Evolutionary conservation across 768 basidiomycete species (phyloP).

Genomic region (Tricholoma terreum): DNA sequence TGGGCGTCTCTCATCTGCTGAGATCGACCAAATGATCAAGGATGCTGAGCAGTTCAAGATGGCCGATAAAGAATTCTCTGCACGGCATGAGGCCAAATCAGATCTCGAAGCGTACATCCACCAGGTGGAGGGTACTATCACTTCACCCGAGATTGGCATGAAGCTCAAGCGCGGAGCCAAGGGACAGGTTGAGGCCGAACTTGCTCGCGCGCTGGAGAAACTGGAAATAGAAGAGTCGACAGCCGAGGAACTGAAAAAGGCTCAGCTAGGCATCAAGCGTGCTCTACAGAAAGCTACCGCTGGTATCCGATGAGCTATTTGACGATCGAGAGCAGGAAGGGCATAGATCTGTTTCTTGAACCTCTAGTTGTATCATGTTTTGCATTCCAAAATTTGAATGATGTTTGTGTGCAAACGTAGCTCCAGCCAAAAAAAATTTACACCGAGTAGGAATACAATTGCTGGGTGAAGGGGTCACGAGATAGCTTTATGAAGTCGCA

Average conservation of each 20-base stretch:
- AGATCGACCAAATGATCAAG: conserved; percentile 99
- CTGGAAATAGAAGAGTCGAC: conserved; percentile 95
- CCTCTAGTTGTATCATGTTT: conserved; percentile 12
- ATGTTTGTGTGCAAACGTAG: not conserved
- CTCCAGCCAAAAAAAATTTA: not conserved
- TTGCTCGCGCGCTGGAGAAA: conserved; percentile 97
- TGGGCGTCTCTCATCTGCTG: conserved; percentile 93
- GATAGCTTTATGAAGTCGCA: conserved; percentile 71
- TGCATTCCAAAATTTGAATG: conserved; percentile 14
- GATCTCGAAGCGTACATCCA: conserved; percentile 98
- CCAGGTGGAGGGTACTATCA: conserved; percentile 95
- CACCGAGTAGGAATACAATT: not conserved
- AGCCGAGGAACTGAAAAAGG: conserved; percentile 93
- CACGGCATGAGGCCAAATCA: conserved; percentile 96
- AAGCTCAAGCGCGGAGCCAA: conserved; percentile 98
- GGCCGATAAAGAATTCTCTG: conserved; percentile 96
- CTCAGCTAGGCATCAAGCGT: conserved; percentile 92
- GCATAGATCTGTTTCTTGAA: conserved; percentile 18
- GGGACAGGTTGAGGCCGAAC: conserved; percentile 92
- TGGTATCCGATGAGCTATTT: conserved; percentile 65
- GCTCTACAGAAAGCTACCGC: conserved; percentile 97
- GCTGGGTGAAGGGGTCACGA: conserved; percentile 15
- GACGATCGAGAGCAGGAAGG: conserved; percentile 8
- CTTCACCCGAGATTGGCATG: conserved; percentile 94
- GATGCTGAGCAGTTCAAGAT: conserved; percentile 97